A percentile compares a stretch with the other conserved stretches of the same genome.
These are phyloP conservation scores for Xylaria sp. DNA, from an alignment of 2,329 filamentous ascomycete genomes.

Conservation along the genomic window DNA sequence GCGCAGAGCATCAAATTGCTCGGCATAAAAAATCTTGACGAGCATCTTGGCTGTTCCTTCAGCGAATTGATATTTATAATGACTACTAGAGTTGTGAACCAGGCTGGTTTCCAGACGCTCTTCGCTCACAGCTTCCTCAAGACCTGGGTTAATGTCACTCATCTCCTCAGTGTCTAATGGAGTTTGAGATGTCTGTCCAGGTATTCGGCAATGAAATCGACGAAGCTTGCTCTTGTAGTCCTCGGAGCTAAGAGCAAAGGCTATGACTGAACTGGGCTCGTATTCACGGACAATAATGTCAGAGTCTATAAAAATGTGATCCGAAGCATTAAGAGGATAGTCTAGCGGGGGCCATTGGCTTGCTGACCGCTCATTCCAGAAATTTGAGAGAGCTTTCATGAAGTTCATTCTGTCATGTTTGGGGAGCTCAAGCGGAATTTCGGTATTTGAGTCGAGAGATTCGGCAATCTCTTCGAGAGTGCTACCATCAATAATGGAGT, in stretches of 20 bases:
- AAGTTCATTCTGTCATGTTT: conserved; percentile 93
- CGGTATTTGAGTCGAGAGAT: conserved; percentile 68
- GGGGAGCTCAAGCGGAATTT: conserved; percentile 77
- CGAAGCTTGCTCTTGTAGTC: conserved; percentile 85
- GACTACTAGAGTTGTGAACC: conserved; percentile 84
- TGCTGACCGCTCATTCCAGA: conserved; percentile 97
- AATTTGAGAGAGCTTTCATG: conserved; percentile 95
- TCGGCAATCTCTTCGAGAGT: conserved; percentile 71
- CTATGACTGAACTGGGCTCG: conserved; percentile 95
- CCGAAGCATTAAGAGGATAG: conserved; percentile 86
- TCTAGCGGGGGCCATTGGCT: conserved; percentile 94
- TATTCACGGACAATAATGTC: conserved; percentile 98
- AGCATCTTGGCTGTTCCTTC: conserved; percentile 95
- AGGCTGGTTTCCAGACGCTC: conserved; percentile 86
- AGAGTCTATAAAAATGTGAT: conserved; percentile 96
- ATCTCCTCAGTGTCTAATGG: conserved; percentile 47
- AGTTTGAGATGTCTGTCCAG: conserved; percentile 37
- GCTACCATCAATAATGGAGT: conserved; percentile 74
- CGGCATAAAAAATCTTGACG: conserved; percentile 98
- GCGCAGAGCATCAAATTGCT: conserved; percentile 95
- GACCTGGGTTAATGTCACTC: conserved; percentile 46
- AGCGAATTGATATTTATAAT: conserved; percentile 94
- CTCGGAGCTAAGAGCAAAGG: conserved; percentile 86
- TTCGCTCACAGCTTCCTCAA: conserved; percentile 57
- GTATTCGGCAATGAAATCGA: conserved; percentile 51